Percentiles rank a stretch among this genome's conserved stretches.
Evolutionary conservation across 2,329 filamentous ascomycete genomes (phyloP).

Genomic region (Rasamsonia emersonii): DNA sequence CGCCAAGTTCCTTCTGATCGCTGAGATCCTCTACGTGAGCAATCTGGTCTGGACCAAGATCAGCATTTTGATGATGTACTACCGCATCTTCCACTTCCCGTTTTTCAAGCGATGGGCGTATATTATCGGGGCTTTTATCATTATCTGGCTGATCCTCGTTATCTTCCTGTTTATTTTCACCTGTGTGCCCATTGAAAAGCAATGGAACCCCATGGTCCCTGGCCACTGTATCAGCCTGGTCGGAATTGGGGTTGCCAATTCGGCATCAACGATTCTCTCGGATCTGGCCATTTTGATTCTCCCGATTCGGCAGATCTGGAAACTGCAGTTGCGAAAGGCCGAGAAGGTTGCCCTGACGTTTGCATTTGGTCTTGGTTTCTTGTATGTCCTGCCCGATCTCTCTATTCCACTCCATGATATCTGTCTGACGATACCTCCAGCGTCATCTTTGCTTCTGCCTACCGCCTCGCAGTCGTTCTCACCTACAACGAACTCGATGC

Average conservation of each 20-base stretch:
- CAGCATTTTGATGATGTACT: constrained; percentile 19
- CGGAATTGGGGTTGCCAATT: constrained; percentile 16
- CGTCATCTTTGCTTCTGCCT: constrained; percentile 17
- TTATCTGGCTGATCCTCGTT: constrained; percentile 17
- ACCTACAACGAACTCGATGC: constrained; percentile 13
- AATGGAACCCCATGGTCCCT: constrained; percentile 16
- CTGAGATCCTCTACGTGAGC: constrained; percentile 30
- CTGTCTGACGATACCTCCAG: constrained; percentile 4
- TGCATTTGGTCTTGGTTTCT: constrained; percentile 15
- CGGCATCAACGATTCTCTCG: constrained; percentile 14
- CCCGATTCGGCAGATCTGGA: constrained; percentile 19
- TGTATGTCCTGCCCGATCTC: constrained; percentile 8
- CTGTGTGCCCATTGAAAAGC: constrained; percentile 18
- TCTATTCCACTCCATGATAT: neutral
- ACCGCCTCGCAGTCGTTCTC: constrained; percentile 17
- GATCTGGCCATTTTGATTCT: constrained; percentile 16
- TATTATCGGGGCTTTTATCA: constrained; percentile 15
- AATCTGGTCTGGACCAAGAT: constrained; percentile 20
- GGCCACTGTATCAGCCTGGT: constrained; percentile 18
- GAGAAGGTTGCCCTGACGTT: constrained; percentile 15
- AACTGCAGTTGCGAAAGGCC: constrained; percentile 14
- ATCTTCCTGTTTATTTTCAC: constrained; percentile 20
- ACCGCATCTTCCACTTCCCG: constrained; percentile 17
- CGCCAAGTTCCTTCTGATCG: constrained; percentile 26
- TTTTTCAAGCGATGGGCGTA: constrained; percentile 20